A percentile compares a stretch with the other conserved stretches of the same genome.
phyloP scores from a whole-genome alignment of 768 basidiomycete genomes.

The Lyophyllum shimeji region DNA sequence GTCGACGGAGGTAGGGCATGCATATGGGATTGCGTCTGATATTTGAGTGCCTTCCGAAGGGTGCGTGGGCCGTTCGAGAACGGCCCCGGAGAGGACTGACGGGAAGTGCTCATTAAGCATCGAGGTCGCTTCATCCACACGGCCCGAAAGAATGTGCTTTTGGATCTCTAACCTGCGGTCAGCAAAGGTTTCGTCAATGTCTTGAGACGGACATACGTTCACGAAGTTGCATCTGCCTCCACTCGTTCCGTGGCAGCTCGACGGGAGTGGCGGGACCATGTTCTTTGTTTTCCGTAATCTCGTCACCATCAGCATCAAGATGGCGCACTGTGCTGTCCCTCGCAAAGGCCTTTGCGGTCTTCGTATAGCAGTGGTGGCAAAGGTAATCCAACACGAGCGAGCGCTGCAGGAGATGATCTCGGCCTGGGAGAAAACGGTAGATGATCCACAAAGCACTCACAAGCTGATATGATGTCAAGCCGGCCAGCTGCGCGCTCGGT shows the following conservation, averaged over 20 bases:
- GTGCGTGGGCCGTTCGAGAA: constrained; percentile 30
- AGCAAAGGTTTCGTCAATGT: background rate
- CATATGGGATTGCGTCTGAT: constrained; percentile 43
- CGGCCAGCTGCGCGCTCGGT: constrained; percentile 20
- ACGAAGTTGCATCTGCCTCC: constrained; percentile 50
- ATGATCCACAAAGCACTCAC: constrained; percentile 27
- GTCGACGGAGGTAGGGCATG: constrained; percentile 62
- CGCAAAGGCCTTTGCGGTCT: constrained; percentile 68
- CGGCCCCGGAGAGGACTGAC: constrained; percentile 40
- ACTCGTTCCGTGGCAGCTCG: constrained; percentile 34
- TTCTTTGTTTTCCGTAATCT: constrained; percentile 37
- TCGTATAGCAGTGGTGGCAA: constrained; percentile 69
- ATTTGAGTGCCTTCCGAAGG: constrained; percentile 15
- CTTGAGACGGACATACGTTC: constrained; percentile 40
- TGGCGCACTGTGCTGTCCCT: constrained; percentile 61
- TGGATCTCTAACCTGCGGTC: constrained; percentile 58
- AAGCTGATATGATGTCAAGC: constrained; percentile 43
- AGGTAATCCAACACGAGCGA: constrained; percentile 76
- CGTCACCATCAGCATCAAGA: constrained; percentile 71
- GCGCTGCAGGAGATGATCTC: constrained; percentile 41
- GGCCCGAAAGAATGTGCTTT: constrained; percentile 67
- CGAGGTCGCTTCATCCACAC: constrained; percentile 67
- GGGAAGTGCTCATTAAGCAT: constrained; percentile 77
- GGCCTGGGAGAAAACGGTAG: background rate
- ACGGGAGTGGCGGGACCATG: constrained; percentile 8